These are phyloP conservation scores for Boletus sensibilis DNA, from an alignment of 768 basidiomycete species.

Conservation along the genomic window DNA sequence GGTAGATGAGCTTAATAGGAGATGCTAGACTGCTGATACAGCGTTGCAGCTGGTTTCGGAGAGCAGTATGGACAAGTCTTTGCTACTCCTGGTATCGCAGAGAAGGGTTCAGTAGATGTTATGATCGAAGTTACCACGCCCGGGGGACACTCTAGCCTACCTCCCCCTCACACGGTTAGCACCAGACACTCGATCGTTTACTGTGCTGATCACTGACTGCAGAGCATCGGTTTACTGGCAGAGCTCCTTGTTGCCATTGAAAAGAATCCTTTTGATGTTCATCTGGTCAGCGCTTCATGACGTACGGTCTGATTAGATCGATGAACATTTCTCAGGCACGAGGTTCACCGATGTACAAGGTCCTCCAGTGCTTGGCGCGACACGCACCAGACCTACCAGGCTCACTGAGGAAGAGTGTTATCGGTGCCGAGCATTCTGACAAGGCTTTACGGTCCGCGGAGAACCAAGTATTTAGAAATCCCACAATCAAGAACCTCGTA, in stretches of 20 bases:
- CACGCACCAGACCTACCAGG: constrained; percentile 56
- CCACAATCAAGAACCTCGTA: constrained; percentile 44
- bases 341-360: constrained; percentile 55
- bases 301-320: neutral
- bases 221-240: constrained; percentile 83
- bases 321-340: constrained; percentile 40
- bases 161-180: constrained; percentile 74
- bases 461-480: constrained; percentile 42
- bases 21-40: neutral
- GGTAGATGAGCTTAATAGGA: constrained; percentile 12
- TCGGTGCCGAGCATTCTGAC: constrained; percentile 47
- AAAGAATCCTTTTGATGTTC: constrained; percentile 52
- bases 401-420: constrained; percentile 46
- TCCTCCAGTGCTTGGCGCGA: constrained; percentile 64
- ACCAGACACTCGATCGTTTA: neutral
- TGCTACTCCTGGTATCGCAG: constrained; percentile 63
- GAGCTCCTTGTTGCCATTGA: constrained; percentile 69
- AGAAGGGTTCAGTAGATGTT: constrained; percentile 71
- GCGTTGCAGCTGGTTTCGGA: constrained; percentile 45
- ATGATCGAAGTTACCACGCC: constrained; percentile 61
- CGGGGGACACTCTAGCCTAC: constrained; percentile 86
- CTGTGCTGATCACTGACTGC: constrained; percentile 11
- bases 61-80: constrained; percentile 53
- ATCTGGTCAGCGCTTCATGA: constrained; percentile 43
- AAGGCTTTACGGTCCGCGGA: constrained; percentile 52